Base-by-base conservation (phyloP, 768 basidiomycete species). In the Coprinopsis marcescibilis region DNA sequence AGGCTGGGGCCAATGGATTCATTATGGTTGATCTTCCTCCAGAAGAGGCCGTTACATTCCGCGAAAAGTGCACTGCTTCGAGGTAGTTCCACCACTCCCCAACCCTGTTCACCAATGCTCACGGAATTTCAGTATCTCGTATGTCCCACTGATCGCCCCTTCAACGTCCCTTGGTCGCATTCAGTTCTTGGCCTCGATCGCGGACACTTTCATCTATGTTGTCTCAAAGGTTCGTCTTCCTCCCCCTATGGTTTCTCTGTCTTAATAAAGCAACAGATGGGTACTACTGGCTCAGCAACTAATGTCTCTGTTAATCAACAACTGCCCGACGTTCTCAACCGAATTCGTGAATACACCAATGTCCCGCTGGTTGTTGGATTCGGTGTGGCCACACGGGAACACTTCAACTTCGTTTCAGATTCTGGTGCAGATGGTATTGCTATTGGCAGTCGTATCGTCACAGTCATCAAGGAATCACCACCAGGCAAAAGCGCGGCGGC, bases 21-120 rank as follows among this genome's bases (percentile, higher is more conserved):
- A 94, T 98, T 55, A 81, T 99, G 68, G 94, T 98, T 20, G 96
- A 99, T 62, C 80, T 98, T 23, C 96, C 96, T 26, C 96, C 96
- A 12, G 94, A 97, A 66, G 96, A 99, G 65, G 94, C 96, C 24
- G 68, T 94, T 52, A 68, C 75, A 20, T 98, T 99, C 75, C 79
- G 94, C 30, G 78, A 85, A 56, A 90, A 94, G 61, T 98, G 96
- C 64, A 73, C 77, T 14, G 79, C 73, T 50, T 74, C 82, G 29
- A 78, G 80, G 95, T 96, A 58, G 89, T 73, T 47, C 23, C 19
- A 2, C 30, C 2, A 15, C n/a, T 40, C 44, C 8, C 29, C 13
- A 2, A 27, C 13, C 42, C 21, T 40, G 3, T 15, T 43, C 29
- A 17, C 30, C 41, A n/a, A 34, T 46, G 11, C 39, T 54, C 25